A percentile compares a stretch with the other conserved stretches of the same genome.
These are phyloP conservation scores for Fraxinus velutina DNA, from an alignment of 305 asterid species.

Conservation along the genomic window DNA sequence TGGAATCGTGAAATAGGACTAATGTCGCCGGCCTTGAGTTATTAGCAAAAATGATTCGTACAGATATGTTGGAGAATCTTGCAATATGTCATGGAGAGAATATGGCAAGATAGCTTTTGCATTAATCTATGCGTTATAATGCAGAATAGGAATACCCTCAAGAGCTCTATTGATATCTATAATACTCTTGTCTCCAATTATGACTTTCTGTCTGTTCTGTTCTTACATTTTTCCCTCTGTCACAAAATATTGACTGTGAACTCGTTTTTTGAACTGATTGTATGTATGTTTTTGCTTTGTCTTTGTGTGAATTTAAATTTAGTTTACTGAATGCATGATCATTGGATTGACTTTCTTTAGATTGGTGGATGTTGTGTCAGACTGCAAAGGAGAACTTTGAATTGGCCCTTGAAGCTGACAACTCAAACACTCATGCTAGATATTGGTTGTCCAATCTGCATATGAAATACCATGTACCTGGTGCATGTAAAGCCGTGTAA, in stretches of 20 bases:
- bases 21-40: not conserved
- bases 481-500: conserved; percentile 80
- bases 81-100: not conserved
- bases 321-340: not conserved
- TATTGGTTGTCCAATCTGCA: conserved; percentile 87
- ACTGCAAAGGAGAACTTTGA: conserved; percentile 85
- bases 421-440: conserved; percentile 81
- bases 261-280: not conserved
- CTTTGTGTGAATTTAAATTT: not conserved
- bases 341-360: conserved; percentile 5
- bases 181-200: not conserved
- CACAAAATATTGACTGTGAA: not conserved
- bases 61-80: not conserved
- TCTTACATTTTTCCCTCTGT: not conserved
- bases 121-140: not conserved
- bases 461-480: conserved; percentile 89
- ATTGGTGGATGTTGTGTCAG: conserved; percentile 41
- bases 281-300: not conserved
- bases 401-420: conserved; percentile 87
- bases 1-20: not conserved
- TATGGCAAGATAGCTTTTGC: conserved; percentile 1
- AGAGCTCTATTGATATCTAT: not conserved
- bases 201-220: not conserved
- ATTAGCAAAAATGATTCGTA: not conserved
- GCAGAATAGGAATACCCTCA: not conserved